Conservation (phyloP, 805 yeast genomes). For the Starmerella roubikii region DNA sequence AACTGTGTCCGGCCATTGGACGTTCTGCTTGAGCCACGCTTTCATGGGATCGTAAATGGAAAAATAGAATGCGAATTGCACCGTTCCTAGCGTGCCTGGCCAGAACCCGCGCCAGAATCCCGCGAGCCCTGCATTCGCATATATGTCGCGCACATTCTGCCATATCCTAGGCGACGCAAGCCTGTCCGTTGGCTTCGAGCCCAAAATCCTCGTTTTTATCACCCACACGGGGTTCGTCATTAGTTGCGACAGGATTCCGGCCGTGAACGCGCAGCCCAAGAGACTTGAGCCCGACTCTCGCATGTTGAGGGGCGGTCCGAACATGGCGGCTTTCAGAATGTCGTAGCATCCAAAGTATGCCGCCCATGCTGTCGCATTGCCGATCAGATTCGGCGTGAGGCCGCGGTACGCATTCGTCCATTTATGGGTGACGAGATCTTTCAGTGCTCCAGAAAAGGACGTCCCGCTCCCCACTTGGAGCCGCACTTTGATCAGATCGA, state of each 20-base stretch:
- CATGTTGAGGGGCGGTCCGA: slow-evolving; percentile 4
- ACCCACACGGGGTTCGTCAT: slow-evolving; percentile 94
- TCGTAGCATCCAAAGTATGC: slow-evolving; percentile 70
- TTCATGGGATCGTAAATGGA: slow-evolving; percentile 74
- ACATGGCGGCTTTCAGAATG: slow-evolving; percentile 9
- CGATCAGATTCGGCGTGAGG: slow-evolving; percentile 61
- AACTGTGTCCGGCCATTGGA: slow-evolving; percentile 18
- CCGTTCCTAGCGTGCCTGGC: slow-evolving; percentile 68
- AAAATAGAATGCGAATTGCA: slow-evolving; percentile 82
- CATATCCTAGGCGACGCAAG: slow-evolving; percentile 45
- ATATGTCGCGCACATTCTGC: slow-evolving; percentile 42
- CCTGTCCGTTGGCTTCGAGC: slow-evolving; percentile 27
- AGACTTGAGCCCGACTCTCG: not conserved
- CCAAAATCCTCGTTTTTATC: slow-evolving; percentile 73
- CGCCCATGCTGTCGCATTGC: slow-evolving; percentile 83
- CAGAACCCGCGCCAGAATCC: slow-evolving; percentile 62
- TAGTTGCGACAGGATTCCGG: slow-evolving; percentile 65
- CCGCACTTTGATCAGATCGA: slow-evolving; percentile 73
- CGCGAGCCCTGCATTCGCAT: slow-evolving; percentile 40
- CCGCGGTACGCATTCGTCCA: slow-evolving; percentile 52
- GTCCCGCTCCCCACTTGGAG: slow-evolving; percentile 45
- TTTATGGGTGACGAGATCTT: slow-evolving; percentile 5
- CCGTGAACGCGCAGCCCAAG: slow-evolving; percentile 43
- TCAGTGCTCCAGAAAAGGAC: slow-evolving; percentile 6
- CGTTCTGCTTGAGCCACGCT: slow-evolving; percentile 16